These are phyloP conservation scores for Carallia pectinifolia DNA, from an alignment of 345 rosid species.

Conservation along the genomic window DNA sequence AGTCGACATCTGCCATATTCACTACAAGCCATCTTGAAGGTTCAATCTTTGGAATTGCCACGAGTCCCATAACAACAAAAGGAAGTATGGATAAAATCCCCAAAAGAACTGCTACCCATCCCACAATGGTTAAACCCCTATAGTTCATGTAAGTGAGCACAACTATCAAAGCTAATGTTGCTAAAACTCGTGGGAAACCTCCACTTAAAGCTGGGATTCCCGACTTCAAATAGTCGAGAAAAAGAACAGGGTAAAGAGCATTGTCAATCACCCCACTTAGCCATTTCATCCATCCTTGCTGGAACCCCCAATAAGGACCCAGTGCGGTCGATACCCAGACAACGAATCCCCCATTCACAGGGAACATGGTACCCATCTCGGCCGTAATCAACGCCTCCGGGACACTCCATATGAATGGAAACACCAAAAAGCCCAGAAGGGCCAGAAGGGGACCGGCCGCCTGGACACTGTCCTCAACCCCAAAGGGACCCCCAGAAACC, in stretches of 20 bases:
- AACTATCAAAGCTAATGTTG: constrained; percentile 47
- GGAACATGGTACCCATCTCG: constrained; percentile 84
- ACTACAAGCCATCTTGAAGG: constrained; percentile 70
- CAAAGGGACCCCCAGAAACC: constrained; percentile 78
- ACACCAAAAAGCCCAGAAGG: constrained; percentile 59
- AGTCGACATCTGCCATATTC: constrained; percentile 48
- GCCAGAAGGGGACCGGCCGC: constrained; percentile 82
- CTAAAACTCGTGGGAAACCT: constrained; percentile 48
- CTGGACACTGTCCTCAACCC: constrained; percentile 70
- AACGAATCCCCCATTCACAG: constrained; percentile 78
- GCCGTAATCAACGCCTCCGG: constrained; percentile 81
- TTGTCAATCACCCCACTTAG: constrained; percentile 77
- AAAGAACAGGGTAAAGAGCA: constrained; percentile 67
- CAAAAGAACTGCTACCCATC: constrained; percentile 63
- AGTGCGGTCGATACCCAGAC: constrained; percentile 73
- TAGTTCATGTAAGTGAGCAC: constrained; percentile 60
- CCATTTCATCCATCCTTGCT: constrained; percentile 91
- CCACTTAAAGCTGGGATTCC: constrained; percentile 52
- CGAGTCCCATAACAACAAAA: constrained; percentile 61
- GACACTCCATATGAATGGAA: constrained; percentile 74
- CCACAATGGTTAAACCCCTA: constrained; percentile 67
- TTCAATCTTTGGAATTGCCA: constrained; percentile 55
- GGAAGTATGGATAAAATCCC: constrained; percentile 71
- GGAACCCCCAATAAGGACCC: constrained; percentile 81
- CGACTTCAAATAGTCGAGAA: constrained; percentile 68